Base-by-base conservation (phyloP, 23 red algal genomes). In the Cyanidiococcus yangmingshanensis region DNA sequence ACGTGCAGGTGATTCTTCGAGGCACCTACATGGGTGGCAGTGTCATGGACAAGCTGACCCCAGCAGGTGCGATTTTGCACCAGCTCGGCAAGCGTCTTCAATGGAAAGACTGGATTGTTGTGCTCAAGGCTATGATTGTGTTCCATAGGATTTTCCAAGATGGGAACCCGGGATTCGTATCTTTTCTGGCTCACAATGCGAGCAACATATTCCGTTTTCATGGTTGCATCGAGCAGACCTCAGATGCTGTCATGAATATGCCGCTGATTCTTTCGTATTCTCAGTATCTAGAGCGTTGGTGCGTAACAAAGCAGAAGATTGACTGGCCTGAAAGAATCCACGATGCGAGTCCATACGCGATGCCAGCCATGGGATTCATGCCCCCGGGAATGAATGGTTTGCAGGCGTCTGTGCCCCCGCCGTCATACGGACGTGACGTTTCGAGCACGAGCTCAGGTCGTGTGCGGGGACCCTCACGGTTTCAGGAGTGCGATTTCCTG, bases 111-210 rank as follows among this genome's bases (percentile, higher is more conserved):
- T 91, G 94, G 88, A 75, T 98, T 75, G 88, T 98, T 51, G 83
- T 83, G 18, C 67, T 91, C 51, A 98, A 98, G 76, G 37, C 88
- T 0, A 80, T 91, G 24, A 80, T 85, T 33, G 87, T 98, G 37
- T 98, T 89, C 63, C 94, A 98, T 75, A 80, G 89, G 78, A 90
- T 98, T 68, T 91, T 98, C 40, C 87, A 88, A 21, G 94, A 98
- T 63, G 87, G 94, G 25, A 98, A 90, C 82, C 83, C 81, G 26
- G 87, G 67, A 32, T 98, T 98, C 88, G 79, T 84, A 50, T 68
- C 59, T 1, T 80, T 90, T 57, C 75, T 98, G 21, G 86, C 94
- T 54, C 39, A 26, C 30, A 78, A 85, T 7, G 75, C 76, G 24
- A 80, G 94, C 38, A 40, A 57, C 26, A 86, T 92, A 36, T 92